These are phyloP conservation scores for Hypoxylon sp. DNA, from an alignment of 2,329 filamentous ascomycete genomes.

Conservation along the genomic window DNA sequence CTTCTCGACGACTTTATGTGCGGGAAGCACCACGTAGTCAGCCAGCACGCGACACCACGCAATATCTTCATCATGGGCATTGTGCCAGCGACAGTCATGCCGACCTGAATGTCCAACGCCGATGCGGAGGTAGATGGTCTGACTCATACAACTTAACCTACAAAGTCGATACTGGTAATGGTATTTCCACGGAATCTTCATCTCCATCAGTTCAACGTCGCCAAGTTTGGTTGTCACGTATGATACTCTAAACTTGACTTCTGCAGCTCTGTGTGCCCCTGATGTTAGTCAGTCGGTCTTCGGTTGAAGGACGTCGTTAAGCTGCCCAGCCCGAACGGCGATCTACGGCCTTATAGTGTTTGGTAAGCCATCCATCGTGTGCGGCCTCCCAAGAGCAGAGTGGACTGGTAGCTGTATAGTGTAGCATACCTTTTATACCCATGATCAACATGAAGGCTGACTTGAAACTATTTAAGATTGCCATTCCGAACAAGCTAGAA, in stretches of 20 bases:
- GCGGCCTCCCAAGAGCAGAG: not conserved
- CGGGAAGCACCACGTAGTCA: conserved; percentile 55
- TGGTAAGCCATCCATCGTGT: conserved; percentile 31
- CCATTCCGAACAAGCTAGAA: no score
- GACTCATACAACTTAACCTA: conserved; percentile 53
- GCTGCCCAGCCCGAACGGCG: conserved; percentile 49
- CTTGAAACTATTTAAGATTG: no score
- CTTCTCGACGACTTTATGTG: conserved; percentile 49
- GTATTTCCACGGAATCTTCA: conserved; percentile 53
- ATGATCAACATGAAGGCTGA: no score
- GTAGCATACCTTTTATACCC: no score
- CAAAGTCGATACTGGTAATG: conserved; percentile 56
- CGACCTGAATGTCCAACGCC: conserved; percentile 42
- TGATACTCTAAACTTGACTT: conserved; percentile 54
- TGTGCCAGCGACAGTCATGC: conserved; percentile 53
- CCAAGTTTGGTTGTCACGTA: conserved; percentile 58
- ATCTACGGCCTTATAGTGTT: conserved; percentile 53
- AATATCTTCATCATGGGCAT: conserved; percentile 50
- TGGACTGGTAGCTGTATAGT: not conserved
- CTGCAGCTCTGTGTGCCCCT: conserved; percentile 28
- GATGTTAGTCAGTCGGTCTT: conserved; percentile 45
- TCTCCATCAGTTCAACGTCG: conserved; percentile 54
- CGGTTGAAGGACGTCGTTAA: conserved; percentile 48
- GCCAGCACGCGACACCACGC: conserved; percentile 53
- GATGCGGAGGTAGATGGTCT: conserved; percentile 45